Evolutionary conservation across 345 rosid genomes (phyloP), one percentile per base, ranked within the genome.

Genomic region (Aethionema arabicum): DNA sequence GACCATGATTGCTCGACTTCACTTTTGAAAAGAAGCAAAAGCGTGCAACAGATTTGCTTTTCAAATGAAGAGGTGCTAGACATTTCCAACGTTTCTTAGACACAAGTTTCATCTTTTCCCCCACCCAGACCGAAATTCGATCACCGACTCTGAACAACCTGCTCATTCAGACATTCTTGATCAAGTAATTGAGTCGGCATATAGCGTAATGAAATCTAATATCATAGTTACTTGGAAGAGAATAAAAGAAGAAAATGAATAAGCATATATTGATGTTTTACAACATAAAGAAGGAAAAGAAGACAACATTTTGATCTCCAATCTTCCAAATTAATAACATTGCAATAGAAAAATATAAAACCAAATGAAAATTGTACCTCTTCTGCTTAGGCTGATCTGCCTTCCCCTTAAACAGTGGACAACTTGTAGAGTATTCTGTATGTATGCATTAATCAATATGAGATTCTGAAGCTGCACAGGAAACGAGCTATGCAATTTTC

Each of bases 1-100:
- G 83, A 63, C 83, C 80, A 55, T 69, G 82, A 67, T 72, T 71
- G 55, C 69, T 45, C 37, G 90, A 76, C 79, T 87, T 90, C 32
- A 77, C 52, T 69, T 84, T 87, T 2, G 90, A 82, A 56, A 90
- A 85, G 69, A 85, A 71, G 75, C 95, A 90, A 67, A 87, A 85
- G 36, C 84, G 67, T 0, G 96, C 76, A 3, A 80, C 79, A 54
- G 95, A 77, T 75, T 85, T 87, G 43, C 76, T 82, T 76, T 77
- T 78, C 32, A 84, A 68, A 72, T 71, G 66, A 36, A 73, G 77
- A 27, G 88, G 84, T 66, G 79, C 74, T 7, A 83, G 39, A 7
- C 82, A 73, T 39, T 78, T 83, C 95, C 90, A 85, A 27, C 81
- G 86, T 61, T 78, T 85, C 70, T 78, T 84, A 5, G 82, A 59